These are phyloP conservation scores for Eucalyptus curtisii DNA, from an alignment of 345 rosid genomes.

Conservation along the genomic window DNA sequence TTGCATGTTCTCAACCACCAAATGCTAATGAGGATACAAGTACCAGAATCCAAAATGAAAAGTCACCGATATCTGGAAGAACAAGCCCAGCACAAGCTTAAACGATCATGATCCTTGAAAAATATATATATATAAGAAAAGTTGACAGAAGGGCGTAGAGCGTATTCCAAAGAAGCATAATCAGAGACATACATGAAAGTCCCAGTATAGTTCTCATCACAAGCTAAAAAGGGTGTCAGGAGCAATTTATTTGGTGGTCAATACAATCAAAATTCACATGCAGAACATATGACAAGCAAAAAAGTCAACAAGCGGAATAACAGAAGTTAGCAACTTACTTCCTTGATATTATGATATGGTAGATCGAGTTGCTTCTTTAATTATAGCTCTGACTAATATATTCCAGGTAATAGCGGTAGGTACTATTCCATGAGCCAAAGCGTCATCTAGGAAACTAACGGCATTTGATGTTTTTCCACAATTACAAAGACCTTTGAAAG, in stretches of 20 bases:
- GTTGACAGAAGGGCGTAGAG: not conserved
- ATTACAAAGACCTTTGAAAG: slow-evolving; percentile 69
- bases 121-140: not conserved
- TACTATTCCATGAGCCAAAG: slow-evolving; percentile 41
- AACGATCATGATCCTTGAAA: not conserved
- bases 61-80: not conserved
- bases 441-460: slow-evolving; percentile 47
- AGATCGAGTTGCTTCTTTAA: slow-evolving; percentile 1
- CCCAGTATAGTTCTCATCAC: not conserved
- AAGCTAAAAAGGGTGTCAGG: not conserved
- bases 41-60: not conserved
- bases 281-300: not conserved
- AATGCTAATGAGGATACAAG: not conserved
- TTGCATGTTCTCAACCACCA: not conserved
- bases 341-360: not conserved
- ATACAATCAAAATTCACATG: not conserved
- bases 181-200: not conserved
- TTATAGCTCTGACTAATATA: slow-evolving; percentile 72
- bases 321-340: not conserved
- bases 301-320: not conserved
- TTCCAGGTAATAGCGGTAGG: slow-evolving; percentile 68
- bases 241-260: not conserved
- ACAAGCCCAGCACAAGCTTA: not conserved
- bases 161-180: not conserved
- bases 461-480: slow-evolving; percentile 51